Evolutionary conservation across 495 filamentous ascomycete species (phyloP), one percentile per base, ranked within the genome.

Genomic region (Penicillium odoratum): DNA sequence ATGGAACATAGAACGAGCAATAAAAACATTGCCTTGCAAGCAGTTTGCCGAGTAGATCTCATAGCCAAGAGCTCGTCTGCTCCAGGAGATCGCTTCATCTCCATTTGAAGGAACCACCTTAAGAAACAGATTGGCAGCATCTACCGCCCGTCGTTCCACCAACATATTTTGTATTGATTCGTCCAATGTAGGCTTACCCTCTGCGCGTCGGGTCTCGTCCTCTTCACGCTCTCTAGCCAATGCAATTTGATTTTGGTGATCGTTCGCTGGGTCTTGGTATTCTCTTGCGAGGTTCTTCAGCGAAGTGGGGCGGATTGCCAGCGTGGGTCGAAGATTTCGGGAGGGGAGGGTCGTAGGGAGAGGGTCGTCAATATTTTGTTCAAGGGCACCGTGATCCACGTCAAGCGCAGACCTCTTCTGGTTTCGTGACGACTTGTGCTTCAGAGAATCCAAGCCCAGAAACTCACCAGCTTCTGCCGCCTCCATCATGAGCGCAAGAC

Each of bases 391-490:
- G 15, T 16, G 26, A 15, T 48, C 46, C 11, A 48, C 11, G 15
- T 31, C 28, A 48, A 30, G 15, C 46, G 25, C 11, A 6, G 28
- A 18, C 3, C 11, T 28, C 26, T 48, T 30, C 28, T 31, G n/a
- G 6, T 18, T 56, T 16, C 28, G 10, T 38, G 25, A 13, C 10
- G 26, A 7, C 28, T 18, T 48, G 28, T 48, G 26, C 28, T 74
- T 79, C 51, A 75, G 62, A 28, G 74, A 74, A 4, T 69, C 71
- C 48, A 77, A 33, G 0, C 75, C 70, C 57, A 65, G 68, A 36
- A 75, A 79, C 30, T 77, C 73, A 3, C 74, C 76, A 3, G 72
- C 71, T 51, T 78, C 76, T 6, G 76, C 76, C 7, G 71, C 71
- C 40, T 75, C 74, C 60, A 77, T 71, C 74, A 78, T 77, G 1